Conservation (phyloP, 805 yeast species). For the Barnettozyma sucrosica region DNA sequence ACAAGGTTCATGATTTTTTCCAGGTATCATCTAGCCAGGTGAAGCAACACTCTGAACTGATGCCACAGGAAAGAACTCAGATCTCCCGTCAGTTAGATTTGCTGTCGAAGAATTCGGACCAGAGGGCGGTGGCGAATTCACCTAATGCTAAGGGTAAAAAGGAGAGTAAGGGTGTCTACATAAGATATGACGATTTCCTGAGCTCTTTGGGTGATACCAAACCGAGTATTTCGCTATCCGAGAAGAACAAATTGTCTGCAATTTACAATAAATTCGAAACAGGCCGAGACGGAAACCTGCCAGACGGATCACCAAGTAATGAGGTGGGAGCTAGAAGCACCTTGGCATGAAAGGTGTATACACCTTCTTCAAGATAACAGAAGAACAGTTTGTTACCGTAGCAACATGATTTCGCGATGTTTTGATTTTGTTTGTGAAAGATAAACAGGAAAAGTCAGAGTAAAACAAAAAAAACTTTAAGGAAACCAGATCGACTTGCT, state of each 20-base stretch:
- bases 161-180: slow-evolving; percentile 33
- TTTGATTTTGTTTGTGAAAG: slow-evolving; percentile 6
- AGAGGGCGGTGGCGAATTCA: neutral
- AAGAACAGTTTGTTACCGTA: neutral
- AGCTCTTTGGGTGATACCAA: slow-evolving; percentile 70
- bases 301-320: slow-evolving; percentile 71
- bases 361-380: no score
- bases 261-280: slow-evolving; percentile 71
- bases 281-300: slow-evolving; percentile 83
- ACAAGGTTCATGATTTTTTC: slow-evolving; percentile 35
- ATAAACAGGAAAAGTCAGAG: slow-evolving; percentile 10
- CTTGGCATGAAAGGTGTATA: slow-evolving; percentile 43
- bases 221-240: slow-evolving; percentile 80
- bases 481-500: neutral
- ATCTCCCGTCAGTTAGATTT: slow-evolving; percentile 39
- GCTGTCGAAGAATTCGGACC: slow-evolving; percentile 15
- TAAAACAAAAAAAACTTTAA: slow-evolving; percentile 5
- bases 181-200: slow-evolving; percentile 49
- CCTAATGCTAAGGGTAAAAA: slow-evolving; percentile 7
- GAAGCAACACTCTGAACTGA: slow-evolving; percentile 18
- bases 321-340: slow-evolving; percentile 85
- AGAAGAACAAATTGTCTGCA: slow-evolving; percentile 50
- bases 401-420: neutral
- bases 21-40: slow-evolving; percentile 30
- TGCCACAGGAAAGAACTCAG: slow-evolving; percentile 37